Evolutionary conservation across 2,329 filamentous ascomycete species (phyloP), one percentile per base, ranked within the genome.

Genomic region (Fusarium floridanum): DNA sequence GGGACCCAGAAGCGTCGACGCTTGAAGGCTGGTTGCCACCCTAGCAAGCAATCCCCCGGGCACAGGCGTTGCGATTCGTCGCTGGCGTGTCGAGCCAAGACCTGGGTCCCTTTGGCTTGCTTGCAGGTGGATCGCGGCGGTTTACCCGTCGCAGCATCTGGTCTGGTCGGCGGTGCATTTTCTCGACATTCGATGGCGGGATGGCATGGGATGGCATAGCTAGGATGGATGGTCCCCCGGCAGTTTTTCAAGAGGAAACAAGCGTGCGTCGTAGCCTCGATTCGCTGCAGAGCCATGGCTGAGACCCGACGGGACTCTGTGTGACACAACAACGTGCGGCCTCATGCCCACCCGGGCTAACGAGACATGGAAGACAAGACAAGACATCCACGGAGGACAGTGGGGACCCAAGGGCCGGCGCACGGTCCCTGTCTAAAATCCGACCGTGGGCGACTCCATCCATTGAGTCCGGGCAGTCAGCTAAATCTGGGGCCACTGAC

Each of bases 261-360:
- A 64, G 67, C 41, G 39, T 67, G 65, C 70, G 68, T 74, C 60
- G 59, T 70, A 62, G 55, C 53, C 65, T 43, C 48, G 41, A 70
- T 70, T 60, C 68, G 65, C 29, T 63, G 64, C 60, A 20, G 53
- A 66, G 62, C 27, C 27, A 45, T 63, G 55, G 61, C 53, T 59
- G 71, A 65, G 60, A 59, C 53, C 29, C 17, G 17, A 32, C 34
- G 36, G 34, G 63, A 37, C 32, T 53, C 64, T 64, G 61, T 41
- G 59, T 77, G 73, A 78, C 75, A 76, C 73, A 75, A 71, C 56
- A 68, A 74, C 67, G 64, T 76, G 68, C 76, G 75, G 76, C 73
- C 75, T 70, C 74, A 77, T 76, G 68, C 71, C 73, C 75, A 66
- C 71, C 75, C 76, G 45, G 24, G 24, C 48, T 71, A 77, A 75